Conservation (phyloP, 305 asterid species). For the Fraxinus sp. region DNA sequence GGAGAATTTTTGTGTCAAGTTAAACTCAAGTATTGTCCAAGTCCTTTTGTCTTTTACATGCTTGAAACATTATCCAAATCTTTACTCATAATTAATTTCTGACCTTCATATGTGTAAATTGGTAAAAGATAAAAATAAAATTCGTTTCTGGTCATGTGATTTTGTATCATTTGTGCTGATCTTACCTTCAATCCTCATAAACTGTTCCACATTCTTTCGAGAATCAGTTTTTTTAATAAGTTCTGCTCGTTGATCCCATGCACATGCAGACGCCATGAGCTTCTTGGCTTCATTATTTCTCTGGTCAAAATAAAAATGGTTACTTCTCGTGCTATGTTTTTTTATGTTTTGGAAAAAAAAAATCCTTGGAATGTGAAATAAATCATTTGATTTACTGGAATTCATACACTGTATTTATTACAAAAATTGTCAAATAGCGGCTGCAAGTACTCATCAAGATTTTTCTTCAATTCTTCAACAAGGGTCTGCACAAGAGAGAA, state of each 20-base stretch:
- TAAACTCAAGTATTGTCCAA: neutral
- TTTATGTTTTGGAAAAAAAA: neutral
- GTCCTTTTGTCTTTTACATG: neutral
- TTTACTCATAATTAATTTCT: neutral
- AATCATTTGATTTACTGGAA: constrained; percentile 7
- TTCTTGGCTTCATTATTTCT: constrained; percentile 36
- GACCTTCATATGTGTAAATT: neutral
- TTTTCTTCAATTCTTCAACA: constrained; percentile 58
- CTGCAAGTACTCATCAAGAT: constrained; percentile 52
- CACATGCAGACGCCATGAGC: constrained; percentile 22
- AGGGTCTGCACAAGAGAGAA: constrained; percentile 49
- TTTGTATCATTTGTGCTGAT: constrained; percentile 6
- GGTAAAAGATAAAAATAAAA: neutral
- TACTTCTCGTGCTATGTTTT: constrained; percentile 9
- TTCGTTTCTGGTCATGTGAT: neutral
- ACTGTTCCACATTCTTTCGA: constrained; percentile 60
- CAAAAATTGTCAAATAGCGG: constrained; percentile 53
- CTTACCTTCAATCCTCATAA: constrained; percentile 88
- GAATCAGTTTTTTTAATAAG: constrained; percentile 44
- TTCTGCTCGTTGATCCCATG: constrained; percentile 34
- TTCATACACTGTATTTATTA: constrained; percentile 58
- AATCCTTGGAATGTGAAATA: neutral
- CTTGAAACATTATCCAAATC: neutral
- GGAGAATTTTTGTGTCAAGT: neutral
- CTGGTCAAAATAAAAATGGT: constrained; percentile 37